Conservation (phyloP, 108 stramenopile species). For the Poteriospumella lacustris region DNA sequence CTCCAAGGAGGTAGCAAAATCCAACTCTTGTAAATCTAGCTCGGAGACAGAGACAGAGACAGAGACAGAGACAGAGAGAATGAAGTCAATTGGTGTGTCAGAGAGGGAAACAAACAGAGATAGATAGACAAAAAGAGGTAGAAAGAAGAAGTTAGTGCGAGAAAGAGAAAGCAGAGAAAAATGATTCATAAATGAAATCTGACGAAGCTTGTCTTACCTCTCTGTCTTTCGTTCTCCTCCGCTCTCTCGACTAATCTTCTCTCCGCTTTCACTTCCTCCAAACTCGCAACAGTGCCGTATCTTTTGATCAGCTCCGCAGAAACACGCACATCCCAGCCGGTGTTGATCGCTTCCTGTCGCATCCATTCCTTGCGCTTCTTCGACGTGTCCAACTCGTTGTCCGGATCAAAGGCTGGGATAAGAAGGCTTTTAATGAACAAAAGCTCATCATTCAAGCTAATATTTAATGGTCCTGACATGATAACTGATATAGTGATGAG, state of each 20-base stretch:
- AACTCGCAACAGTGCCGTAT: background rate
- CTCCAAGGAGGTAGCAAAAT: too few species aligned
- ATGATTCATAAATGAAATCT: too few species aligned
- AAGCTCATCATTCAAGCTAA: background rate
- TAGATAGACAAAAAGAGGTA: slow-evolving; percentile 2
- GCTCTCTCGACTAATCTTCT: background rate
- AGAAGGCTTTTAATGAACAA: background rate
- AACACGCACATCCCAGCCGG: background rate
- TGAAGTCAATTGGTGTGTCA: background rate
- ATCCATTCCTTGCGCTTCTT: background rate
- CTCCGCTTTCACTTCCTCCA: background rate
- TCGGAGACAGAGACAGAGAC: background rate
- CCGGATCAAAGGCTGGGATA: background rate
- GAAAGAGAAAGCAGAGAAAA: slow-evolving; percentile 8
- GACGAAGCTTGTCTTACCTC: too few species aligned
- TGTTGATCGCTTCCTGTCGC: background rate
- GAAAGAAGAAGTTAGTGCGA: slow-evolving; percentile 7
- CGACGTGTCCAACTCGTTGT: background rate
- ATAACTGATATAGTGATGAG: too few species aligned
- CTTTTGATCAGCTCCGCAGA: background rate
- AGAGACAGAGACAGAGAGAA: too few species aligned
- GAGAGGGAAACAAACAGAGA: slow-evolving; percentile 7
- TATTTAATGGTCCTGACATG: background rate
- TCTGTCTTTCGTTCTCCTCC: too few species aligned
- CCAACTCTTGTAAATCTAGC: background rate